These are phyloP conservation scores for Jaapia argillacea DNA, from an alignment of 768 basidiomycete genomes.

Conservation along the genomic window DNA sequence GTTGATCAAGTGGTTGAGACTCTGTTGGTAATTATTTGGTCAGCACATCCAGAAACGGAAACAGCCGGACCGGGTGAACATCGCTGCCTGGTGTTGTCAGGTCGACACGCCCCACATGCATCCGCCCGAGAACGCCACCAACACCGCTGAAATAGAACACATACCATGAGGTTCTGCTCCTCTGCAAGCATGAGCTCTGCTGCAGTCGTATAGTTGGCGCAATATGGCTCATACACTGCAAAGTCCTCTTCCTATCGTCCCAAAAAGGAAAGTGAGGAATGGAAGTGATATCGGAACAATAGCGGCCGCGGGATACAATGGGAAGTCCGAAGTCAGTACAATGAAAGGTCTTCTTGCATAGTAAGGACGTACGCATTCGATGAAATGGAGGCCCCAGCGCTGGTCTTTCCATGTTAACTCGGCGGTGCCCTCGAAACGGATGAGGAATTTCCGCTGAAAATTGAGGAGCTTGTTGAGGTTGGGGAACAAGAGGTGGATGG, in stretches of 20 bases:
- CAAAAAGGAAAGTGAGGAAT: slow-evolving; percentile 9
- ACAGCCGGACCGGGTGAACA: slow-evolving; percentile 7
- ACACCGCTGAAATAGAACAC: slow-evolving; percentile 20
- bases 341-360: slow-evolving; percentile 9
- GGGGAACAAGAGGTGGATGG: slow-evolving; percentile 91
- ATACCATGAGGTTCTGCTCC: slow-evolving; percentile 77
- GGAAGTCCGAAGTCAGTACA: slow-evolving; percentile 29
- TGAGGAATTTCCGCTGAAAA: slow-evolving; percentile 91
- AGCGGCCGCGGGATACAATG: slow-evolving; percentile 30
- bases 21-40: slow-evolving; percentile 31
- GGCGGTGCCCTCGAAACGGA: slow-evolving; percentile 78
- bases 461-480: slow-evolving; percentile 92
- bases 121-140: not conserved
- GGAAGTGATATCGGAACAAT: slow-evolving; percentile 19
- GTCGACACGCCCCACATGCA: slow-evolving; percentile 11
- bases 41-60: slow-evolving; percentile 1
- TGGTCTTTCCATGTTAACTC: slow-evolving; percentile 78
- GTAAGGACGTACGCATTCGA: slow-evolving; percentile 60
- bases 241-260: slow-evolving; percentile 91
- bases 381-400: slow-evolving; percentile 80
- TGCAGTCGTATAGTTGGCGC: slow-evolving; percentile 87
- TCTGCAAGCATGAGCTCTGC: slow-evolving; percentile 78
- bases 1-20: slow-evolving; percentile 77
- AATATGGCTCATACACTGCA: slow-evolving; percentile 93
- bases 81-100: slow-evolving; percentile 16